These are phyloP conservation scores for Binderoboletus segoi DNA, from an alignment of 1,284 basidiomycete species.

Conservation along the genomic window DNA sequence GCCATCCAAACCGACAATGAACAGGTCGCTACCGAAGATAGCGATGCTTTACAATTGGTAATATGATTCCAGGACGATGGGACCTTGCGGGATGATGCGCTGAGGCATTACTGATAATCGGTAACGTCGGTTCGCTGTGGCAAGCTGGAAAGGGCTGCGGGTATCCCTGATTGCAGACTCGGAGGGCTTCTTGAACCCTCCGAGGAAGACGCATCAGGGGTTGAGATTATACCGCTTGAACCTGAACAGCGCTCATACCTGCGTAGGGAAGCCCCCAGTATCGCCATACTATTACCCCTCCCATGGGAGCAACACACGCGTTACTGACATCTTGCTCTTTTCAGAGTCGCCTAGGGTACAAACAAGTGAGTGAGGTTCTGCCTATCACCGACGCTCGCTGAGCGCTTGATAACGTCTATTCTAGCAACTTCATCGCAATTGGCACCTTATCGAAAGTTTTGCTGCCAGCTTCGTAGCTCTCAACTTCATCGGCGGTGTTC, in stretches of 20 bases:
- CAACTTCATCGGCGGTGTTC: constrained; percentile 83
- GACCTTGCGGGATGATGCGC: constrained; percentile 31
- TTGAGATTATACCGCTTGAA: constrained; percentile 96
- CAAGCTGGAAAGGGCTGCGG: constrained; percentile 82
- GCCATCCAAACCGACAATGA: constrained; percentile 14
- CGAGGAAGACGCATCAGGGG: constrained; percentile 44
- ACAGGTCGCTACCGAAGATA: constrained; percentile 34
- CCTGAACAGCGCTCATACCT: constrained; percentile 94
- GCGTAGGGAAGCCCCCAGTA: constrained; percentile 89
- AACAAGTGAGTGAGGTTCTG: constrained; percentile 55
- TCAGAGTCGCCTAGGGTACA: constrained; percentile 78
- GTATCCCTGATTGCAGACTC: constrained; percentile 61
- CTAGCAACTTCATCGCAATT: constrained; percentile 81
- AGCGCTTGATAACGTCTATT: constrained; percentile 2
- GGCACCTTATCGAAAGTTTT: constrained; percentile 80
- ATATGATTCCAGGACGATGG: constrained; percentile 38
- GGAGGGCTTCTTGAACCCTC: constrained; percentile 19
- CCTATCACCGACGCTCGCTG: constrained; percentile 4
- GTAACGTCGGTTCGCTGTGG: constrained; percentile 73
- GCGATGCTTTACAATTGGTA: constrained; percentile 68
- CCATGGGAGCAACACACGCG: constrained; percentile 40
- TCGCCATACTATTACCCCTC: constrained; percentile 51
- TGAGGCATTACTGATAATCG: constrained; percentile 45
- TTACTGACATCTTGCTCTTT: constrained; percentile 51
- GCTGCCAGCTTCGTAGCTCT: constrained; percentile 82